Evolutionary conservation across 164 flowering plant genomes (phyloP).

Genomic region (Houttuynia cordata): DNA sequence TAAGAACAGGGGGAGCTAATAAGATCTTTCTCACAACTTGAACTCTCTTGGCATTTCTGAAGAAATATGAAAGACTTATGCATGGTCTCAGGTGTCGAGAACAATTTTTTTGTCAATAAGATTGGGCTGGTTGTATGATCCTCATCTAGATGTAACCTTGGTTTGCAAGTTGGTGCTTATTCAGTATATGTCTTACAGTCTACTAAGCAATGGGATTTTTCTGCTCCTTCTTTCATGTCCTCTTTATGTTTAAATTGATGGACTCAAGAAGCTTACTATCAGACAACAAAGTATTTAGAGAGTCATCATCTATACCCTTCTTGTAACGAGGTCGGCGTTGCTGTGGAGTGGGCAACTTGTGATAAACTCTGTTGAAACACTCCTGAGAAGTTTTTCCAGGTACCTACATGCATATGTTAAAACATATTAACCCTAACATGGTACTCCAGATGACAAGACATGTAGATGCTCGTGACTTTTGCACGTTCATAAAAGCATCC

Average conservation of each 20-base stretch:
- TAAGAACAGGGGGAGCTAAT: slow-evolving; percentile 70
- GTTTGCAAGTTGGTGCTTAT: slow-evolving; percentile 33
- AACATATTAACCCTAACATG: background rate
- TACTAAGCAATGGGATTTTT: slow-evolving; percentile 35
- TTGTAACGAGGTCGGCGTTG: slow-evolving; percentile 44
- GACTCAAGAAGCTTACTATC: slow-evolving; percentile 48
- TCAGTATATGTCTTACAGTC: slow-evolving; percentile 43
- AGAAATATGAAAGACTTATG: slow-evolving; percentile 13
- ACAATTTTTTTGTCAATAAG: slow-evolving; percentile 7
- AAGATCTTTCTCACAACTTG: slow-evolving; percentile 14
- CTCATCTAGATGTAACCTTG: slow-evolving; percentile 44
- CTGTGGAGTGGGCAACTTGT: slow-evolving; percentile 52
- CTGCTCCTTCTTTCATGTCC: slow-evolving; percentile 18
- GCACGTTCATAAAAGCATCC: too few species aligned
- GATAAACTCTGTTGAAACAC: slow-evolving; percentile 67
- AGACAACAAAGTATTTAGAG: slow-evolving; percentile 32
- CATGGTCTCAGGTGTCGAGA: slow-evolving; percentile 32
- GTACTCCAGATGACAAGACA: too few species aligned
- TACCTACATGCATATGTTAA: slow-evolving; percentile 39
- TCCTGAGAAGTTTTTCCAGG: slow-evolving; percentile 90
- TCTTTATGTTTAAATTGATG: slow-evolving; percentile 20
- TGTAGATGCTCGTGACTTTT: too few species aligned
- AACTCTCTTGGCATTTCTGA: slow-evolving; percentile 15
- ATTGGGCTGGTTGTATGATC: slow-evolving; percentile 22
- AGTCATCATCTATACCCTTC: slow-evolving; percentile 18